Evolutionary conservation across 108 stramenopile genomes (phyloP), one percentile per base, ranked within the genome.

Genomic region (Cyclotella baltica): DNA sequence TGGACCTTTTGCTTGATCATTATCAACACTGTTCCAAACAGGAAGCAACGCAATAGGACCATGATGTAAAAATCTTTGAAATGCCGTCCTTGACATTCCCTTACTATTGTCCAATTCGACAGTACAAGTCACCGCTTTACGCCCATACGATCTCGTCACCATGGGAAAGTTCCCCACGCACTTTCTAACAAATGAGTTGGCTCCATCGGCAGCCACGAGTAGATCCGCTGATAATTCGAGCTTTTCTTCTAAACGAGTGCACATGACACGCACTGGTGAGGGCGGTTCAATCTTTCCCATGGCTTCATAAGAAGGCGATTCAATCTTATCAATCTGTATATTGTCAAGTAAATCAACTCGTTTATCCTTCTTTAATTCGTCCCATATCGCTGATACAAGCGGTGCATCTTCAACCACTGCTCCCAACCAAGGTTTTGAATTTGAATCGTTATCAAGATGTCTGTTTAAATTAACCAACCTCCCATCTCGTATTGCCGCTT

Each of bases 31-130:
- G 30, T 85, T 89, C 82, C 80, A 89, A 13, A 92, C 89, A 16
- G 94, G 94, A 20, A 95, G 77, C 62, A 95, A 73, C 57, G 94
- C 94, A 69, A 95, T 84, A 3, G 92, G 92, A 16, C 90, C 90
- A 70, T 86, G 68, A 11, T 79, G 70, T 30, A 91, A 69, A 57
- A 90, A 95, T 69, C 94, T 78, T 72, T 95, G 94, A 86, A 87
- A 95, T 34, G 94, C 92, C 11, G 90, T 83, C 27, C 55, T 46
- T 29, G 66, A 71, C 75, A 89, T 75, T 4, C 85, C 35, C 30
- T 23, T 50, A 22, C 78, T 77, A 3, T 48, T 50, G 43, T 86
- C 77, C 29, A 95, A 58, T 75, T 88, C 72, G 9, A 95, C 92
- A 18, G 92, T 90, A 72, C 91, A 95, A 28, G 92, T 95, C 34